Evolutionary conservation across 139 green algal genomes (phyloP), one percentile per base, ranked within the genome.

Genomic region (Zygnema circumcarinatum): DNA sequence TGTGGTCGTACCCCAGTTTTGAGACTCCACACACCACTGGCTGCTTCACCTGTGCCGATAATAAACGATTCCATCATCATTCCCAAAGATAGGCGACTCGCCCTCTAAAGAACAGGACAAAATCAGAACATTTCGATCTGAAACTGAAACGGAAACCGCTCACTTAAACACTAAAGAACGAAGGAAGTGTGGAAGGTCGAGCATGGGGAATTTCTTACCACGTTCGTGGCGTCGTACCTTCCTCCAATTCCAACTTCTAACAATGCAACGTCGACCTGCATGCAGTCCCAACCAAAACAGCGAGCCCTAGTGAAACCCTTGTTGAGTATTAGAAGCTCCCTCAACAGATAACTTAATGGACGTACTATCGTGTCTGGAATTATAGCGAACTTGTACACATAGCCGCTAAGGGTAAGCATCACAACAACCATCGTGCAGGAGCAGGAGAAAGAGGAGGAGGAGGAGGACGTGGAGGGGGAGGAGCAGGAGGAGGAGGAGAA

Each of bases 171-270:
- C 67, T 40, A 16, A 7, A 0, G 36, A 20, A n/a, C 16, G 35
- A n/a, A 7, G 68, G 16, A 62, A 56, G 21, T 20, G 68, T 53
- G 21, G 21, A 36, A 1, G 68, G 21, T 35, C 2, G 68, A 36
- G 68, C 11, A 22, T 25, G 20, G 21, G 1, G 25, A 40, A 78
- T 39, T 16, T 29, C 72, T 67, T 2, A 94, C 83, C 52, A 94
- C 90, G 92, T 99, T 99, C 67, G 97, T 99, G 54, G 96, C 95
- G 87, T 99, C 97, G 42, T 98, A 92, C 3, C 97, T 92, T 21
- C 97, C 97, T 2, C 97, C 97, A 67, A 99, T 93, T 21, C 97
- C 97, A 38, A 98, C 91, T 90, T 99, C 97, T 62, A 99, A 90
- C 25, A 99, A 90, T 41, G 94, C 94, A 68, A 96, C 96, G 75